These are phyloP conservation scores for Coniochaeta sp. DNA, from an alignment of 2,329 filamentous ascomycete genomes.

Conservation along the genomic window DNA sequence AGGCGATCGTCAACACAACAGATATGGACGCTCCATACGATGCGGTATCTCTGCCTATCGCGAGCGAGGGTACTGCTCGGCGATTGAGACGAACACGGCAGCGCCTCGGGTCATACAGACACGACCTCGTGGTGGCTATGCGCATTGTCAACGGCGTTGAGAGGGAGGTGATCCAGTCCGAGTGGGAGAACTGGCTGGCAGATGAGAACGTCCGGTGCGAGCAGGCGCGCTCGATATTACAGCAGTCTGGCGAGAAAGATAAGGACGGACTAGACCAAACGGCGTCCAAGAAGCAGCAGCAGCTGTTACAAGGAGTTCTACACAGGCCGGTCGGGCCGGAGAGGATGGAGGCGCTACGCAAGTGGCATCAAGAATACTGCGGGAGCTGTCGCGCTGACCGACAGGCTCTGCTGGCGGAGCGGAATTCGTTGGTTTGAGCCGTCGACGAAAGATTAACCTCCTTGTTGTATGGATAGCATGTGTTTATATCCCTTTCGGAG, in stretches of 20 bases:
- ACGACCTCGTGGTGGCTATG: slow-evolving; percentile 86
- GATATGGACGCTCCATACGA: slow-evolving; percentile 51
- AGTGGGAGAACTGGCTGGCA: slow-evolving; percentile 89
- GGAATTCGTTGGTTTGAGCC: slow-evolving; percentile 5
- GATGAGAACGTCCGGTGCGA: slow-evolving; percentile 73
- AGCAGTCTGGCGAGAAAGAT: slow-evolving; percentile 5
- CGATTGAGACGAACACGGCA: slow-evolving; percentile 75
- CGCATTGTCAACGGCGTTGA: slow-evolving; percentile 86
- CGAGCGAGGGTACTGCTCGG: slow-evolving; percentile 47
- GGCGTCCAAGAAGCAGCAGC: slow-evolving; percentile 1
- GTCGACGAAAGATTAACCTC: not conserved
- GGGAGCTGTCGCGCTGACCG: slow-evolving; percentile 46
- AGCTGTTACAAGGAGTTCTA: slow-evolving; percentile 4
- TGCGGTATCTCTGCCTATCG: slow-evolving; percentile 33
- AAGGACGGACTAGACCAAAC: slow-evolving; percentile 5
- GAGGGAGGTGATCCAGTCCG: slow-evolving; percentile 72
- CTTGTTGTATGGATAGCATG: not conserved
- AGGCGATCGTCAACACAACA: slow-evolving; percentile 46
- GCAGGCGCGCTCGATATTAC: slow-evolving; percentile 43
- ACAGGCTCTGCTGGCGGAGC: slow-evolving; percentile 12
- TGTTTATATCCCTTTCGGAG: not conserved
- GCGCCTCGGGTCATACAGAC: slow-evolving; percentile 73
- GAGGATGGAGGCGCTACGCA: slow-evolving; percentile 24
- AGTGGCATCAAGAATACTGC: slow-evolving; percentile 48
- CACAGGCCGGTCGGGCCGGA: slow-evolving; percentile 22